Evolutionary conservation across 495 filamentous ascomycete genomes (phyloP).

Genomic region (Penicillium steckii): DNA sequence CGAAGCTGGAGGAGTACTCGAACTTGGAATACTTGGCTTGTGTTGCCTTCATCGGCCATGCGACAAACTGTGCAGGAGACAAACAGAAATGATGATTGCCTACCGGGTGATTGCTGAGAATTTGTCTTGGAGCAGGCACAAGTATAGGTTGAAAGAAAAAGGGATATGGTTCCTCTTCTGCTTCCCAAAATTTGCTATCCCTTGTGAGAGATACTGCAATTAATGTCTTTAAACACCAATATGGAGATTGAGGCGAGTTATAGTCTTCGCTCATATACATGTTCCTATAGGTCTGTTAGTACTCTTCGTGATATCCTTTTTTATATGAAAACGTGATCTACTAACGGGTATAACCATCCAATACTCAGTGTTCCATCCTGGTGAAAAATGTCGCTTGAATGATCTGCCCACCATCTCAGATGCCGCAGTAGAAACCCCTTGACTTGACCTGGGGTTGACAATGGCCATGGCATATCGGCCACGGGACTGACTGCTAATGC

Average conservation of each 20-base stretch:
- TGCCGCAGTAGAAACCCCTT: conserved; percentile 71
- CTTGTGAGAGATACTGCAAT: conserved; percentile 62
- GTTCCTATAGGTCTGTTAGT: conserved; percentile 34
- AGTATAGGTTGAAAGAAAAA: background rate
- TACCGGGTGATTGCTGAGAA: conserved; percentile 7
- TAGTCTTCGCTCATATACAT: conserved; percentile 77
- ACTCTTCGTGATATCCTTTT: background rate
- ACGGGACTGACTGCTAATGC: conserved; percentile 62
- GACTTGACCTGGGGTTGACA: conserved; percentile 59
- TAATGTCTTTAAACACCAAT: conserved; percentile 73
- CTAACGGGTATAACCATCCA: conserved; percentile 64
- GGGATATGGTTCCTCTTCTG: conserved; percentile 22
- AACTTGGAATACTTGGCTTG: conserved; percentile 75
- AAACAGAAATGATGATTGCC: conserved; percentile 16
- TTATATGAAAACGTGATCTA: background rate
- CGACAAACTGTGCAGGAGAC: conserved; percentile 14
- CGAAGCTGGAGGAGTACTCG: conserved; percentile 66
- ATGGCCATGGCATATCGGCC: conserved; percentile 49
- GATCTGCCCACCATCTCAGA: conserved; percentile 71
- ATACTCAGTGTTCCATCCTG: conserved; percentile 65
- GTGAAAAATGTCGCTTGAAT: conserved; percentile 53
- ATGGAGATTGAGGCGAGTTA: conserved; percentile 67
- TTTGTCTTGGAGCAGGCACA: conserved; percentile 11
- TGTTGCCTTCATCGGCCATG: conserved; percentile 63
- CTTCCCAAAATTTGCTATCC: conserved; percentile 68